Percentiles rank a stretch among this genome's conserved stretches.
Evolutionary conservation across 768 basidiomycete species (phyloP).

Genomic region (Calocera cornea): DNA sequence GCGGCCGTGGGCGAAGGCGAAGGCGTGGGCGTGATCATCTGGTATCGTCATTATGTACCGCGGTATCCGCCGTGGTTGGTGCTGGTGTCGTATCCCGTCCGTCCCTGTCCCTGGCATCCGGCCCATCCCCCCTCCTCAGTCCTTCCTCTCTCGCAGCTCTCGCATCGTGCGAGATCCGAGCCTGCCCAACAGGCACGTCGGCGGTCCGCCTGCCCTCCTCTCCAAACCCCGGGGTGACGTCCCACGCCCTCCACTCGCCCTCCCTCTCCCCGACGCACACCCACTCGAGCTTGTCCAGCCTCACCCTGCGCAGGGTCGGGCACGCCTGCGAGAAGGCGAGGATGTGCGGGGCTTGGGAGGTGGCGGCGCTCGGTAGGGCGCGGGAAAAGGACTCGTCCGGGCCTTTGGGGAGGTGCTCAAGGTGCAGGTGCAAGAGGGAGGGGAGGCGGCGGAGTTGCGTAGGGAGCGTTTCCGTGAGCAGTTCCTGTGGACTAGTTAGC

Average conservation of each 20-base stretch:
- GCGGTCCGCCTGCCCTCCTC: too few relatives aligned
- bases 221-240: neutral
- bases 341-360: neutral
- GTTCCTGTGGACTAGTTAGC: neutral
- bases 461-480: neutral
- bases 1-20: too few relatives aligned
- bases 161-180: too few relatives aligned
- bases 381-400: neutral
- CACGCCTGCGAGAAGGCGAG: neutral
- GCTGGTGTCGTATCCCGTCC: too few relatives aligned
- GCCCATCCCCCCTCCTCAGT: too few relatives aligned
- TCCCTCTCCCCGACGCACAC: neutral
- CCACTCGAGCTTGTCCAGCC: neutral
- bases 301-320: neutral
- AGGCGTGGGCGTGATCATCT: too few relatives aligned
- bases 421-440: neutral
- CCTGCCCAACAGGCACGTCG: too few relatives aligned
- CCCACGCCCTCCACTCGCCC: neutral
- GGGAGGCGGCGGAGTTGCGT: neutral
- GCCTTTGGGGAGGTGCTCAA: neutral
- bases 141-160: too few relatives aligned
- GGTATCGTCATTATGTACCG: too few relatives aligned
- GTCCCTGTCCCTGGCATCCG: too few relatives aligned
- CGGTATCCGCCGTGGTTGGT: too few relatives aligned
- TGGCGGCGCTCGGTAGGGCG: neutral